Percentiles rank a stretch among this genome's conserved stretches.
Evolutionary conservation across 139 green algal genomes (phyloP).

Genomic region (Chlamydomonas schloesseri): DNA sequence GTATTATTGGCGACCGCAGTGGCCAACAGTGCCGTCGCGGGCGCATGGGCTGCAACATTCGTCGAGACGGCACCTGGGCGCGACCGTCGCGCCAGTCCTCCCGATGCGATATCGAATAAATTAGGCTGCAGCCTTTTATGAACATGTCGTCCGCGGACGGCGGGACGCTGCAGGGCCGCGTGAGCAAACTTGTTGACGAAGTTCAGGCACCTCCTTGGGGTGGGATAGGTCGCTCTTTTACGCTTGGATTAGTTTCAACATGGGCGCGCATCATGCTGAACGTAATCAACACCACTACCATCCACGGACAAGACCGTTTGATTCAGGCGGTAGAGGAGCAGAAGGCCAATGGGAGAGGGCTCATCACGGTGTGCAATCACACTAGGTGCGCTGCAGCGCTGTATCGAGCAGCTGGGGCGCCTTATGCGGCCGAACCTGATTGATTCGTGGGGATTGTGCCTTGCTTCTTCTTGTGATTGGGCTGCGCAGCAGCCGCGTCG

Average conservation of each 20-base stretch:
- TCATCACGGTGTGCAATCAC: slow-evolving; percentile 31
- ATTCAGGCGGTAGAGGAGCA: not conserved
- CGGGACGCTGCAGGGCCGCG: too few relatives aligned
- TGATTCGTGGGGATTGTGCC: not conserved
- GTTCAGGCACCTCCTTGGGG: slow-evolving; percentile 29
- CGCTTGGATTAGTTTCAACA: slow-evolving; percentile 20
- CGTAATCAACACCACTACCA: slow-evolving; percentile 7
- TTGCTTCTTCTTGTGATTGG: not conserved
- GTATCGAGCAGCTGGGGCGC: not conserved
- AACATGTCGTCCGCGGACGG: not conserved
- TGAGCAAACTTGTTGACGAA: not conserved
- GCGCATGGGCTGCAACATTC: too few relatives aligned
- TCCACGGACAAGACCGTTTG: slow-evolving; percentile 20
- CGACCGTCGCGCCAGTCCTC: too few relatives aligned
- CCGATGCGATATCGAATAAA: too few relatives aligned
- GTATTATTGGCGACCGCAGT: too few relatives aligned
- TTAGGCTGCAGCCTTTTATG: too few relatives aligned
- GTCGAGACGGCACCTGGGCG: too few relatives aligned
- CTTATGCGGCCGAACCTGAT: not conserved
- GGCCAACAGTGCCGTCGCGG: too few relatives aligned
- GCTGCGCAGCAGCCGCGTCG: too few relatives aligned
- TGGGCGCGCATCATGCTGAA: not conserved
- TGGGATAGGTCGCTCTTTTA: slow-evolving; percentile 16
- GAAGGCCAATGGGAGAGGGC: not conserved
- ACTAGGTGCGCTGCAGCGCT: not conserved